Evolutionary conservation across 805 yeast genomes (phyloP).

Genomic region (Ogataea chonburiensis): DNA sequence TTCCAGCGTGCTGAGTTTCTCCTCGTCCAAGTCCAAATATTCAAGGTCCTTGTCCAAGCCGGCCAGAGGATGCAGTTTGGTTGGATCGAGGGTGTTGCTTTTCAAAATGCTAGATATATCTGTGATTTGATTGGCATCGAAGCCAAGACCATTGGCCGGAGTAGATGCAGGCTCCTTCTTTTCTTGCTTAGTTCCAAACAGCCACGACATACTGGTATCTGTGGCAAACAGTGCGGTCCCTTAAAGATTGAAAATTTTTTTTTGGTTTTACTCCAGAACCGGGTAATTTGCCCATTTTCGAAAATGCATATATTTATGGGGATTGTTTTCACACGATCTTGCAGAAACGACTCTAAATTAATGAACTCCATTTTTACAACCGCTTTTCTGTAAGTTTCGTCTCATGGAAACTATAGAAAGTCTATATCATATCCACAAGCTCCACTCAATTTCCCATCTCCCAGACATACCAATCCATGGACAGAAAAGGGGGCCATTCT

Average conservation of each 20-base stretch:
- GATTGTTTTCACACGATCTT: too few species aligned
- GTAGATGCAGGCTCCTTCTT: constrained; percentile 10
- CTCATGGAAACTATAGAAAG: neutral
- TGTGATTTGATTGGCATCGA: constrained; percentile 40
- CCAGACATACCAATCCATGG: too few species aligned
- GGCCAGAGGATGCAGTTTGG: constrained; percentile 85
- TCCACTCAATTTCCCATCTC: too few species aligned
- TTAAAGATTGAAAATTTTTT: constrained; percentile 7
- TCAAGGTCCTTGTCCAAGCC: constrained; percentile 89
- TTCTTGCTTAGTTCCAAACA: constrained; percentile 41
- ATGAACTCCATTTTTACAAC: too few species aligned
- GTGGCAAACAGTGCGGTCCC: constrained; percentile 7
- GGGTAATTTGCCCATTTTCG: constrained; percentile 10
- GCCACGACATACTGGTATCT: constrained; percentile 43
- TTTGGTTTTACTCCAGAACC: constrained; percentile 1
- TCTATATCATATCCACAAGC: too few species aligned
- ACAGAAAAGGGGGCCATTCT: too few species aligned
- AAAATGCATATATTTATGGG: constrained; percentile 7
- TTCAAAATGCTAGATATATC: constrained; percentile 64
- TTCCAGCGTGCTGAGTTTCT: constrained; percentile 68
- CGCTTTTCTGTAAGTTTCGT: too few species aligned
- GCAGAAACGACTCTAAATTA: too few species aligned
- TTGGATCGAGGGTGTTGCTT: constrained; percentile 62
- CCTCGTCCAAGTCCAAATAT: constrained; percentile 86
- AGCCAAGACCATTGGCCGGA: constrained; percentile 5